Evolutionary conservation across 768 basidiomycete species (phyloP), one percentile per base, ranked within the genome.

Genomic region (Punctularia strigosozonata): DNA sequence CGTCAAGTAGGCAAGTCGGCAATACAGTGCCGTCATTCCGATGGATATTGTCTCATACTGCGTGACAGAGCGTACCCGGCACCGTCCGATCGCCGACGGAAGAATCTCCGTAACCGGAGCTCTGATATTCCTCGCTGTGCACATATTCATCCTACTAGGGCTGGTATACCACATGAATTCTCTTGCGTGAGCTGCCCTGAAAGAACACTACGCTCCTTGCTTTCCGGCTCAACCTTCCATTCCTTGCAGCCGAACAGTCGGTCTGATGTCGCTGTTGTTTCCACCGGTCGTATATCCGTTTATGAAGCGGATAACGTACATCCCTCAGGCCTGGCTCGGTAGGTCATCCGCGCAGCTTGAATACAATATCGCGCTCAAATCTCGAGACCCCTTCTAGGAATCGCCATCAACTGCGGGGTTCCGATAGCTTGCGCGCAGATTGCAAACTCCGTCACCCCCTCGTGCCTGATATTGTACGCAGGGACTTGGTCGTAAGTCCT

Each of bases 291-390:
- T 68, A 36, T 73, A 71, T 50, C 75, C 75, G 10, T 57, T 76
- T 6, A 56, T 75, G 38, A 77, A 77, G 47, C 62, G 74, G 5
- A 52, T 66, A 25, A 76, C 74, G 0, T 55, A 73, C 44, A 76
- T 73, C 73, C 75, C 75, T 1, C 75, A 77, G 46, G 71, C 72
- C 0, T 75, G 71, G 71, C 65, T 77, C 1, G 74, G 92, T 88
- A 43, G 42, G 76, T 37, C n/a, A n/a, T n/a, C n/a, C n/a, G n/a
- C n/a, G n/a, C n/a, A n/a, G n/a, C n/a, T n/a, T n/a, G n/a, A 22
- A 20, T 19, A 37, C 4, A 23, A 31, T 25, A 17, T 24, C 31
- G 18, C 15, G 23, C 21, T 6, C 17, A n/a, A 37, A 31, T 30
- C 23, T 15, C 36, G 25, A 10, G 22, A 34, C 5, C 39, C 4